Conservation (phyloP, 176 grass and related monocot genomes). For the Raddia guianensis region DNA sequence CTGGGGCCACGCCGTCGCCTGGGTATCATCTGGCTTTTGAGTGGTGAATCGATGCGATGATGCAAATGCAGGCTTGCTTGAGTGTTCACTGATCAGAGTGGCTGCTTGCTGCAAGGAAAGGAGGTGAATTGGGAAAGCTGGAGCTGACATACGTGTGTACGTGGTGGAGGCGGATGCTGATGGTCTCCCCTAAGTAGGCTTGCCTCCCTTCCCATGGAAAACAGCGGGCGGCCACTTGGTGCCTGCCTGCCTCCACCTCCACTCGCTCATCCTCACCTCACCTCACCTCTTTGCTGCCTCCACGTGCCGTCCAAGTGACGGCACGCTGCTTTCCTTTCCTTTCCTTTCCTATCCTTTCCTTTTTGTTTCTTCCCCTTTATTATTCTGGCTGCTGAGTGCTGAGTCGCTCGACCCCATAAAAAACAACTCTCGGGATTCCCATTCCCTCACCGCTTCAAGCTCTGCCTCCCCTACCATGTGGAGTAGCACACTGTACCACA, state of each 20-base stretch:
- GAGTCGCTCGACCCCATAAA: too few species aligned
- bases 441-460: too few species aligned
- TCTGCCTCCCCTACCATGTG: too few species aligned
- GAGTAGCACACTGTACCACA: too few species aligned
- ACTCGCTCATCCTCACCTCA: not conserved
- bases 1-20: not conserved
- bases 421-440: too few species aligned
- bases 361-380: too few species aligned
- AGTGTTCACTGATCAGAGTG: not conserved
- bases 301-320: too few species aligned
- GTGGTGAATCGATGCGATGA: not conserved
- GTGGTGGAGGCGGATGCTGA: not conserved
- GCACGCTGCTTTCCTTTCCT: too few species aligned
- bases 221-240: not conserved
- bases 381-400: too few species aligned
- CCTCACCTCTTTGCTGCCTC: too few species aligned
- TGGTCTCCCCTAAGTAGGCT: not conserved
- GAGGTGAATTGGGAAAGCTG: not conserved
- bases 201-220: slow-evolving; percentile 28
- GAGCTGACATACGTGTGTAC: not conserved
- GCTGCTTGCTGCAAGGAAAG: not conserved
- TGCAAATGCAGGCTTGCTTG: not conserved
- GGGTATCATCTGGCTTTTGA: not conserved
- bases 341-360: too few species aligned
- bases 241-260: not conserved